A percentile compares a stretch with the other conserved stretches of the same genome.
These are phyloP conservation scores for Epicoccum sorghinum DNA, from an alignment of 2,329 filamentous ascomycete species.

Conservation along the genomic window DNA sequence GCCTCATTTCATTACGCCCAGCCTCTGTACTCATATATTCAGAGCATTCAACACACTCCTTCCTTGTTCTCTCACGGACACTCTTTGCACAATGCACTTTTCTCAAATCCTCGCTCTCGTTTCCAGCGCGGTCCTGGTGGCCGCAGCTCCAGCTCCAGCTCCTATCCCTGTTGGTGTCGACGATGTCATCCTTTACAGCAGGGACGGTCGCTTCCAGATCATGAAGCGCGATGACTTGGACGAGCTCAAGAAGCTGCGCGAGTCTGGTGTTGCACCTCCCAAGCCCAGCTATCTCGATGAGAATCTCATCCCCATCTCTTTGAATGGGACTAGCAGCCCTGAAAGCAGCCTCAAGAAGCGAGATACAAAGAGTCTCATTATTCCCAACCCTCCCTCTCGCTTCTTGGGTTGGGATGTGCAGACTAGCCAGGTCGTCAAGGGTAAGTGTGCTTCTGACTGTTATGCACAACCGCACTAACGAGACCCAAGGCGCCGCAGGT, in stretches of 20 bases:
- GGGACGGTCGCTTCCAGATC: conserved; percentile 26
- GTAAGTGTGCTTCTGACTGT: background rate
- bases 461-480: background rate
- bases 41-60: conserved; percentile 2
- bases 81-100: conserved; percentile 28
- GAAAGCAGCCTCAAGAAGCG: conserved; percentile 23
- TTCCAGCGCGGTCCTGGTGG: conserved; percentile 20
- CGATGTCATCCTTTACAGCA: conserved; percentile 36
- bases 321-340: conserved; percentile 10
- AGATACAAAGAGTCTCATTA: conserved; percentile 21
- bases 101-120: conserved; percentile 21
- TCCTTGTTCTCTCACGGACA: conserved; percentile 1
- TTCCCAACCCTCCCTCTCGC: conserved; percentile 25
- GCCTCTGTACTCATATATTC: background rate
- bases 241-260: conserved; percentile 22
- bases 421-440: conserved; percentile 47
- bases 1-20: background rate
- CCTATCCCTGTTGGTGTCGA: conserved; percentile 25
- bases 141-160: conserved; percentile 20
- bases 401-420: conserved; percentile 51
- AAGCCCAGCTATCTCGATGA: conserved; percentile 27
- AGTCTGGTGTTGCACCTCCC: conserved; percentile 21
- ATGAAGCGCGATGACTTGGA: conserved; percentile 33
- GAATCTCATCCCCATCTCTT: conserved; percentile 15
- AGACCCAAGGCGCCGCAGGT: conserved; percentile 12